These are phyloP conservation scores for Musa beccarii DNA, from an alignment of 176 grass and related monocot species.

Conservation along the genomic window DNA sequence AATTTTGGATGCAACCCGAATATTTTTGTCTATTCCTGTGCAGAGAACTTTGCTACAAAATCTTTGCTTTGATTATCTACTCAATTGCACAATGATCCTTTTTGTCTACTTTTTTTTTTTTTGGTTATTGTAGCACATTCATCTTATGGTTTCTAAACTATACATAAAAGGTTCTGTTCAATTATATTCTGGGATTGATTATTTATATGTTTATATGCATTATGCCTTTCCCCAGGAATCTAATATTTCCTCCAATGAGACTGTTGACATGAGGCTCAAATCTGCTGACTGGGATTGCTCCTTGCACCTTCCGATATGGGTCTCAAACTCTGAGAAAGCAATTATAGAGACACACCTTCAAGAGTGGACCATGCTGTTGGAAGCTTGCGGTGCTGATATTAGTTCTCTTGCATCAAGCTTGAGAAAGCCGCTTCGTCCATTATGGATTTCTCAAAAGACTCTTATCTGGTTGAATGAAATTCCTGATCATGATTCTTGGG, in stretches of 20 bases:
- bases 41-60: neutral
- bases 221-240: conserved; percentile 17
- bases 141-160: neutral
- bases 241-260: conserved; percentile 19
- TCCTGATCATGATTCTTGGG: conserved; percentile 58
- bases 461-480: conserved; percentile 97
- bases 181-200: neutral
- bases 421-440: conserved; percentile 57
- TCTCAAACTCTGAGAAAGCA: conserved; percentile 66
- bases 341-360: conserved; percentile 51
- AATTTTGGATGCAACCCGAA: too few species aligned
- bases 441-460: conserved; percentile 91
- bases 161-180: neutral
- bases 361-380: conserved; percentile 55
- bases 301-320: conserved; percentile 75
- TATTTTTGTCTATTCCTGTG: too few species aligned
- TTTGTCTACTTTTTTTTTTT: neutral
- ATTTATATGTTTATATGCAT: neutral
- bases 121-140: neutral
- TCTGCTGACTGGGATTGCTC: conserved; percentile 56
- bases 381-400: conserved; percentile 86
- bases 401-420: conserved; percentile 40
- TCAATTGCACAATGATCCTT: neutral
- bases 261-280: conserved; percentile 4
- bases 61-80: neutral